These are phyloP conservation scores for Betula pendula DNA, from an alignment of 306 rosid species.

Conservation along the genomic window DNA sequence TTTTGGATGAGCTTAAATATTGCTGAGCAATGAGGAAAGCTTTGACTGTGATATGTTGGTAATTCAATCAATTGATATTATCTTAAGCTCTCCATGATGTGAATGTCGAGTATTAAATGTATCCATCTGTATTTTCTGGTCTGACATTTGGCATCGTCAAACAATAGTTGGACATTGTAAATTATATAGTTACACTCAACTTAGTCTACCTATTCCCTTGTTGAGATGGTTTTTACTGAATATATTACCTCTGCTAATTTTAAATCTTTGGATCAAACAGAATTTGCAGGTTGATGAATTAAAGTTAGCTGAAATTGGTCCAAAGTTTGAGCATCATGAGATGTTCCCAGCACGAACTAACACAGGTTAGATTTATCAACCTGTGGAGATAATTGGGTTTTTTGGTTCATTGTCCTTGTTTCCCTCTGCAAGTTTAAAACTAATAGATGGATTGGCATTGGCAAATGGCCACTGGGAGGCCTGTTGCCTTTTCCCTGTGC, in stretches of 20 bases:
- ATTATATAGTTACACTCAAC: background rate
- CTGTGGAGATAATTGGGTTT: constrained; percentile 5
- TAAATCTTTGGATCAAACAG: constrained; percentile 46
- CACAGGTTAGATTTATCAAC: constrained; percentile 58
- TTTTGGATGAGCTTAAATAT: background rate
- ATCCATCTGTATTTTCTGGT: background rate
- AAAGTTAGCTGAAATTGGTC: constrained; percentile 84
- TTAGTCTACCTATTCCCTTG: background rate
- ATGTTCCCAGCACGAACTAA: constrained; percentile 93
- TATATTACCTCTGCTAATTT: background rate
- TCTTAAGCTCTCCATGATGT: background rate
- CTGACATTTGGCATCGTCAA: background rate
- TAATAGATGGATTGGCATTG: background rate
- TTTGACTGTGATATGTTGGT: background rate
- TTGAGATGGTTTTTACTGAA: background rate
- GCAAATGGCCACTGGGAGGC: background rate
- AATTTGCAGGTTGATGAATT: constrained; percentile 76
- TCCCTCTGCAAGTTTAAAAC: background rate
- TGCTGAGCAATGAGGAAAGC: background rate
- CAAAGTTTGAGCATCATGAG: constrained; percentile 82
- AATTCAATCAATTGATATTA: background rate
- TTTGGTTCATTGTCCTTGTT: background rate
- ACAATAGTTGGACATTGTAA: background rate
- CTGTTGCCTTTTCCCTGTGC: background rate
- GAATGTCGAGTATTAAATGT: background rate